Evolutionary conservation across 192 early-diverging fungal species (phyloP).

Genomic region (Dimargaris xerosporica): DNA sequence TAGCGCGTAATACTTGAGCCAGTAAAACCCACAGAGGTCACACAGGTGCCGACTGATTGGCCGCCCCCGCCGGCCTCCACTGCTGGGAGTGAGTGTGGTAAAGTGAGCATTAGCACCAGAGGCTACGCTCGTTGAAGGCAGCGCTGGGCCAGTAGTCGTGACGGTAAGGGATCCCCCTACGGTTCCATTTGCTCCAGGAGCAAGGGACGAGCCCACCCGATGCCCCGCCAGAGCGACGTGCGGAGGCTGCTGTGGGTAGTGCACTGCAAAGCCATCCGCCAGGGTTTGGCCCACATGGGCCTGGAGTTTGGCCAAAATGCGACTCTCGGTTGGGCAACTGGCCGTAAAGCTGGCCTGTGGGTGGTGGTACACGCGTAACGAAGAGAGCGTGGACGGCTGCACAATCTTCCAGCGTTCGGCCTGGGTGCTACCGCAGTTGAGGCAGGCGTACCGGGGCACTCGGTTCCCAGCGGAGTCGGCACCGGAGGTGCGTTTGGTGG

Average conservation of each 20-base stretch:
- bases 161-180: no score
- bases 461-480: background rate
- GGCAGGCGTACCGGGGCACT: background rate
- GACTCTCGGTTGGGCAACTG: no score
- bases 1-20: conserved; percentile 36
- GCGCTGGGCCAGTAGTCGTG: background rate
- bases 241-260: background rate
- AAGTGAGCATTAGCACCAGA: conserved; percentile 26
- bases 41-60: conserved; percentile 21
- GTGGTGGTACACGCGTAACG: conserved; percentile 7
- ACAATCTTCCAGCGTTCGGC: conserved; percentile 22
- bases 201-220: no score
- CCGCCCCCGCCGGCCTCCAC: conserved; percentile 17
- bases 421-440: conserved; percentile 11
- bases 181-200: no score
- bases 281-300: background rate
- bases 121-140: conserved; percentile 3
- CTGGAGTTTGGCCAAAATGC: background rate
- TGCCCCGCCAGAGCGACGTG: no score
- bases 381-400: background rate
- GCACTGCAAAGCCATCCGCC: background rate
- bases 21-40: conserved; percentile 36
- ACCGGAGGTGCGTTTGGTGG: background rate
- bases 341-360: background rate
- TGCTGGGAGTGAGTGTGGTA: conserved; percentile 24